Evolutionary conservation across 176 grass and related monocot genomes (phyloP).

Genomic region (Puccinellia tenuiflora): DNA sequence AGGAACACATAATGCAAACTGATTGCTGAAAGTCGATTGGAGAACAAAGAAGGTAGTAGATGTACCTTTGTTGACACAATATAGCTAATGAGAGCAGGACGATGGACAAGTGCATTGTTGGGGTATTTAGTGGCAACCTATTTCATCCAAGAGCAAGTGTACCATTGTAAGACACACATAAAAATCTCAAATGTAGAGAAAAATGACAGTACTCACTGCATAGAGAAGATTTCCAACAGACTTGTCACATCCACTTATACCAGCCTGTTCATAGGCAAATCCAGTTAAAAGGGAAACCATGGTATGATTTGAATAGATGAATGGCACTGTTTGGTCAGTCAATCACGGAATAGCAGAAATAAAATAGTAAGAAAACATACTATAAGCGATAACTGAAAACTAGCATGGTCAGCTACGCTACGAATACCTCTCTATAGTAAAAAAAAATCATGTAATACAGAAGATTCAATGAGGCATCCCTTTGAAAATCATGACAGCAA

Average conservation of each 20-base stretch:
- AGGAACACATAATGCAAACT: not conserved
- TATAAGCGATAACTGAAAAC: not conserved
- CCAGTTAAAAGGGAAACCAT: not conserved
- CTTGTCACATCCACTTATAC: slow-evolving; percentile 56
- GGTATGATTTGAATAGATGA: not conserved
- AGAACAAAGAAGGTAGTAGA: not conserved
- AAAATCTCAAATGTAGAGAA: not conserved
- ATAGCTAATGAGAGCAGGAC: slow-evolving; percentile 64
- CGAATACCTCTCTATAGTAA: not conserved
- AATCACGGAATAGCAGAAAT: not conserved
- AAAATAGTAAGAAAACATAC: not conserved
- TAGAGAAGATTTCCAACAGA: slow-evolving; percentile 81
- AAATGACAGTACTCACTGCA: slow-evolving; percentile 30
- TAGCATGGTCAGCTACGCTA: not conserved
- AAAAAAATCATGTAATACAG: not conserved
- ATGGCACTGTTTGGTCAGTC: not conserved
- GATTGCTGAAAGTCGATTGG: not conserved
- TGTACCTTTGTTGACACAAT: slow-evolving; percentile 63
- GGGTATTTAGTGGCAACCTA: slow-evolving; percentile 92
- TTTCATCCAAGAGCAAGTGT: slow-evolving; percentile 25
- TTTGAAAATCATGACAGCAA: not conserved
- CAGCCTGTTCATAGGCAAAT: slow-evolving; percentile 46
- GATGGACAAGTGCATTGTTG: slow-evolving; percentile 75
- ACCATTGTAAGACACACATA: not conserved
- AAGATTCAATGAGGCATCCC: not conserved